These are phyloP conservation scores for Daedaleopsis sinensis DNA, from an alignment of 768 basidiomycete species.

Conservation along the genomic window DNA sequence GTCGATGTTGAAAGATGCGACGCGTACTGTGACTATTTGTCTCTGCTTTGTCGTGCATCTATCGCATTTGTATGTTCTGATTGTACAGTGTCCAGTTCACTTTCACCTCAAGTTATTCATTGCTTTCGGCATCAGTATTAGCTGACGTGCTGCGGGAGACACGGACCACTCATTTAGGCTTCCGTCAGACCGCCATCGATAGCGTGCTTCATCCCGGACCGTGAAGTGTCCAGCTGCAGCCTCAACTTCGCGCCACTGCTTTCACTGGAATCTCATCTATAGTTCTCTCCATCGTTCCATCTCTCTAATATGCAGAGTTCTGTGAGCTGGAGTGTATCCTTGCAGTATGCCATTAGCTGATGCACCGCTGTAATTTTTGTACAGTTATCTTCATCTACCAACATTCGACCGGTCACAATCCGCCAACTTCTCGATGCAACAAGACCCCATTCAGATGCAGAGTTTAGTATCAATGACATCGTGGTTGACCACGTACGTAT, in stretches of 20 bases:
- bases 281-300: too few species aligned
- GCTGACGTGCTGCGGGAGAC: neutral
- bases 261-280: too few species aligned
- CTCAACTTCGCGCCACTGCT: neutral
- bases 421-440: constrained; percentile 52
- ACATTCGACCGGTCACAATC: constrained; percentile 55
- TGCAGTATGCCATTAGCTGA: too few species aligned
- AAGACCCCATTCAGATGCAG: constrained; percentile 42
- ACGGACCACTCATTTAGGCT: neutral
- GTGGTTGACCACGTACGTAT: constrained; percentile 40
- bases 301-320: neutral
- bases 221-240: neutral
- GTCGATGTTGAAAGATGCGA: neutral
- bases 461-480: constrained; percentile 49
- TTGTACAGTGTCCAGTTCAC: too few species aligned
- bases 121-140: too few species aligned
- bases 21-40: constrained; percentile 2
- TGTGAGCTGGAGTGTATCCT: neutral
- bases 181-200: neutral
- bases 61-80: neutral
- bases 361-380: too few species aligned
- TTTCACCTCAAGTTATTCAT: too few species aligned
- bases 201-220: neutral
- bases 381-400: neutral
- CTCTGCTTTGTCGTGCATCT: neutral